Base-by-base conservation (phyloP, 345 rosid species). In the Lepidium aucheri region DNA sequence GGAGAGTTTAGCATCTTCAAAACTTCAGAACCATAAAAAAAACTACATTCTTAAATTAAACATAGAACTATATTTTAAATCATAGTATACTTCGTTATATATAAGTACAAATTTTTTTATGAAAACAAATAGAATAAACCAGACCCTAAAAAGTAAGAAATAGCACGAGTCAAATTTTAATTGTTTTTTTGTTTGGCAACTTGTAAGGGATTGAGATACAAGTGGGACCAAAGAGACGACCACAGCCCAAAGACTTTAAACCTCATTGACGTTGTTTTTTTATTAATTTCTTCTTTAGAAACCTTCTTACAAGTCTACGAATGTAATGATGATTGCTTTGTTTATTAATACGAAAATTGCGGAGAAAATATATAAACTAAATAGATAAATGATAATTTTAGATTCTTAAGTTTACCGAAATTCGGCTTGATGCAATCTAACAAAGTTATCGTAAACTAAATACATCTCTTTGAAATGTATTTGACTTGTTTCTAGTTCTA, bases 211-310 rank as follows among this genome's bases (percentile, higher is more conserved):
- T 7, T 15, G 47, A 32, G 55, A 35, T 54, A 18, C 43, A 54
- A 54, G 55, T 67, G 56, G 63, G 72, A 56, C 56, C 72, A 42
- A 20, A 56, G 36, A 55, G 54, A 34, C 45, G 63, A 54, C 63
- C 71, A 53, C 20, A 53, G 6, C 15, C 35, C 52, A 17, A 53
- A 13, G 52, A 41, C 60, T 52, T 30, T 52, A 4, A 65, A 17
- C 35, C 46, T 28, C 64, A 49, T 67, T 67, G 71, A 67, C 63
- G 17, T 15, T 55, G 17, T 15, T 55, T 17, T 17, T 45, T 44
- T 32, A 34, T 44, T 20, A 7, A n/a, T 43, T 22, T 22, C 16
- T 54, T 34, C 35, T 15, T 12, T 44, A 13, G 26, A 54, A 43
- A 22, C 54, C 63, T 54, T 66, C 63, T 54, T 55, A 44, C 17